Evolutionary conservation across 208 protist genomes (phyloP), one percentile per base, ranked within the genome.

Genomic region (Blastocrithidia nonstop): DNA sequence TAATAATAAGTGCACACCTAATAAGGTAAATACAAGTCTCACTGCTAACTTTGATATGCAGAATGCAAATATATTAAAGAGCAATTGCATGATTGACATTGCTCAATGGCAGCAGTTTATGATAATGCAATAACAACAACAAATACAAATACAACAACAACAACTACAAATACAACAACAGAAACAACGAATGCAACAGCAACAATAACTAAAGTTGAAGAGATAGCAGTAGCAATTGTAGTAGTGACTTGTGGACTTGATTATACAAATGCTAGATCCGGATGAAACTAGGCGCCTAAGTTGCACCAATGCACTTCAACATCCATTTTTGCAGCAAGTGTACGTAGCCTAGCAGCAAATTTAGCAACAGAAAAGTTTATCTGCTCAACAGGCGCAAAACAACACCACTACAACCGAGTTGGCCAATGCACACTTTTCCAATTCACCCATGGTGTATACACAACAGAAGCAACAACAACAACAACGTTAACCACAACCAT

Each of bases 281-380:
- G 72, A 92, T 50, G 68, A 73, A 45, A 36, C 25, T 25, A 26
- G 54, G 26, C 71, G 82, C 15, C 23, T 88, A 9, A 66, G 56
- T 37, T 88, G 82, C 75, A 41, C 52, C 8, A 64, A 82, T 19
- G 82, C 82, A 1, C 53, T 86, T 20, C 52, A 50, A 9, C 77
- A 92, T 52, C 46, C 65, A 0, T 88, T 88, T 43, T 15, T 62
- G 5, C 11, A 23, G 19, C 28, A 25, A 33, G 11, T 15, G 29
- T n/a, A 35, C 11, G 4, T 24, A 9, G 19, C 4, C 8, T 4
- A 41, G 9, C 36, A 5, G 9, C 36, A 41, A 20, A 4, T 13
- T 16, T 25, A 11, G 31, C 3, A 13, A 11, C 4, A 24, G n/a
- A n/a, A 36, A 11, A 16, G 19, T 24, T 20, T 20, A 11, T 41